These are phyloP conservation scores for Xylaria venustula DNA, from an alignment of 495 filamentous ascomycete species.

Conservation along the genomic window DNA sequence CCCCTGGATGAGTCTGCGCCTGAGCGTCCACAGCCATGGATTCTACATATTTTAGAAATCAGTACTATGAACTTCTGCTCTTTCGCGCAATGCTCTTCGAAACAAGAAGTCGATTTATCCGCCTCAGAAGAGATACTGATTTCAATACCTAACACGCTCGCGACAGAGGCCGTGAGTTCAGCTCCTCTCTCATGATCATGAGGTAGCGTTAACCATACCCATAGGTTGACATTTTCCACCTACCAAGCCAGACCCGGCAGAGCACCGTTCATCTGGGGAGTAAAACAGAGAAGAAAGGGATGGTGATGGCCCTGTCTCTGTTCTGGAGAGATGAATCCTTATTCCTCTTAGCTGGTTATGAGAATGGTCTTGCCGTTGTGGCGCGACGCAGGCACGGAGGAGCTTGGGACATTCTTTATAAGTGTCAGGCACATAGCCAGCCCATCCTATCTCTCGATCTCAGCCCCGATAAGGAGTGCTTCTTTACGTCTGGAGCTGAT, in stretches of 20 bases:
- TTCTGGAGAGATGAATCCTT: constrained; percentile 45
- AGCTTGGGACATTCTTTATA: constrained; percentile 65
- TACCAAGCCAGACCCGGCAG: constrained; percentile 69
- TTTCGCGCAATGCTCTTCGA: constrained; percentile 62
- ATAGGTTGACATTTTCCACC: constrained; percentile 80
- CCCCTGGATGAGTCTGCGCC: constrained; percentile 62
- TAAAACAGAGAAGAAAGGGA: constrained; percentile 64
- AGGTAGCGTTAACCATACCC: neutral
- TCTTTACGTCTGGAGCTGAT: constrained; percentile 84
- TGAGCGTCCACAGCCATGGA: constrained; percentile 69
- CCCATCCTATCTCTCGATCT: constrained; percentile 80
- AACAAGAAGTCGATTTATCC: constrained; percentile 6
- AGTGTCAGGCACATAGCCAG: constrained; percentile 68
- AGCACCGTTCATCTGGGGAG: constrained; percentile 61
- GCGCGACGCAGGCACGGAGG: constrained; percentile 32
- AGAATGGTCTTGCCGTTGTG: constrained; percentile 74
- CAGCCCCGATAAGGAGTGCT: constrained; percentile 55
- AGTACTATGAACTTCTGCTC: constrained; percentile 96
- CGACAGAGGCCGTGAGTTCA: constrained; percentile 65
- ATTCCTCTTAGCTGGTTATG: constrained; percentile 73
- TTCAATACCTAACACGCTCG: constrained; percentile 74
- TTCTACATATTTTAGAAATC: constrained; percentile 77
- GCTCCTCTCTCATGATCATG: neutral
- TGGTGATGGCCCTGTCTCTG: constrained; percentile 84
- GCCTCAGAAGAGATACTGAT: constrained; percentile 50